These are phyloP conservation scores for Scheffersomyces amazonensis DNA, from an alignment of 805 yeast species.

Conservation along the genomic window DNA sequence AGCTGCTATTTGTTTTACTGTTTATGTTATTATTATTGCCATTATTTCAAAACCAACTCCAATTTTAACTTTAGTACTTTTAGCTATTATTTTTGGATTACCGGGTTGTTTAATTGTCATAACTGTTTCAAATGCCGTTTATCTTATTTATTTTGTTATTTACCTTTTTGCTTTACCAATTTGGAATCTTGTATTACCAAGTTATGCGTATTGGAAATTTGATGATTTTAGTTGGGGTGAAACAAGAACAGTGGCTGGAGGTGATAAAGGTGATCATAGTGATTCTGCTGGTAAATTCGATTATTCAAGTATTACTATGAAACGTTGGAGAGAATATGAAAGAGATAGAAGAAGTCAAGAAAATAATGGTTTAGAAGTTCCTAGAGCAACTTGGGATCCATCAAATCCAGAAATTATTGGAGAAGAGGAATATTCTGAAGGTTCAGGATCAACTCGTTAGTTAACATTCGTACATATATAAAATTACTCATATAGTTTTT, in stretches of 20 bases:
- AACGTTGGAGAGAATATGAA: slow-evolving; percentile 93
- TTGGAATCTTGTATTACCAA: slow-evolving; percentile 88
- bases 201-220: slow-evolving; percentile 90
- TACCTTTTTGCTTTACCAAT: slow-evolving; percentile 83
- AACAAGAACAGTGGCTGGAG: slow-evolving; percentile 76
- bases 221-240: slow-evolving; percentile 98
- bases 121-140: slow-evolving; percentile 72
- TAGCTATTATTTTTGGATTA: slow-evolving; percentile 77
- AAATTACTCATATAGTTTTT: no score
- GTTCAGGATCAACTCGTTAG: not conserved
- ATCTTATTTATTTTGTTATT: slow-evolving; percentile 74
- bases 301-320: slow-evolving; percentile 85
- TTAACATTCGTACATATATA: not conserved
- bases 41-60: slow-evolving; percentile 77
- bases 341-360: slow-evolving; percentile 50
- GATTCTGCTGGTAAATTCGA: slow-evolving; percentile 81
- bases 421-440: slow-evolving; percentile 25
- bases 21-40: slow-evolving; percentile 73
- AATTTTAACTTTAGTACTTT: slow-evolving; percentile 65
- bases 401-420: slow-evolving; percentile 23
- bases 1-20: slow-evolving; percentile 78
- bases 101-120: slow-evolving; percentile 81
- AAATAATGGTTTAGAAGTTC: slow-evolving; percentile 22
- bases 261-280: slow-evolving; percentile 63
- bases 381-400: slow-evolving; percentile 47